phyloP scores from a whole-genome alignment of 2,329 filamentous ascomycete genomes.

The Pezicula radicicola region DNA sequence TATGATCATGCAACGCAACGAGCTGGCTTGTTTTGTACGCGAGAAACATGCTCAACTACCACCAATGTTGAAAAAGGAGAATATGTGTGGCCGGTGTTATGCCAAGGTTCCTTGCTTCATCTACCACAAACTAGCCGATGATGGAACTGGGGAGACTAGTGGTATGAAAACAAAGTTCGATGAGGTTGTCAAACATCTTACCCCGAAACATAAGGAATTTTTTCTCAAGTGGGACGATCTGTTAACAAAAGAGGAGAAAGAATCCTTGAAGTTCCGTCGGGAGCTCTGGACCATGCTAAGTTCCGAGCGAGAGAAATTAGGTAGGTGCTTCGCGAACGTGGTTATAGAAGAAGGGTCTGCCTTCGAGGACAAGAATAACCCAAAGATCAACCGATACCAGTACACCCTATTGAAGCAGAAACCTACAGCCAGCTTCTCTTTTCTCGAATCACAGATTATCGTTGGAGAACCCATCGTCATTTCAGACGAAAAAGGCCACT shows the following conservation, averaged over 20 bases:
- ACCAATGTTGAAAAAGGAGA: constrained; percentile 78
- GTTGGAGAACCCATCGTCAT: constrained; percentile 93
- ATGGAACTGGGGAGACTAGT: constrained; percentile 77
- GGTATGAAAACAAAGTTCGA: constrained; percentile 80
- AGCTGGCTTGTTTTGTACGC: constrained; percentile 80
- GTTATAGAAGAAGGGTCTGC: constrained; percentile 77
- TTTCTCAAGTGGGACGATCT: constrained; percentile 94
- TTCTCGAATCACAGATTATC: constrained; percentile 83
- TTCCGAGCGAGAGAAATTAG: constrained; percentile 79
- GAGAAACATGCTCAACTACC: constrained; percentile 78
- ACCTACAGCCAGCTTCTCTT: constrained; percentile 65
- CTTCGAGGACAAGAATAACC: constrained; percentile 63
- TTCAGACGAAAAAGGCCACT: constrained; percentile 92
- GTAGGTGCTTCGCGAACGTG: constrained; percentile 86
- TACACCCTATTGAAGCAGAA: constrained; percentile 81
- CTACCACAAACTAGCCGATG: constrained; percentile 87
- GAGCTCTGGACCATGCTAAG: constrained; percentile 98
- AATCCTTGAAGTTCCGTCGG: constrained; percentile 79
- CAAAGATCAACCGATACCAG: constrained; percentile 87
- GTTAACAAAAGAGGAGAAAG: constrained; percentile 90
- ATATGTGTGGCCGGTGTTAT: constrained; percentile 84
- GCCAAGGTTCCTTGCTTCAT: constrained; percentile 88
- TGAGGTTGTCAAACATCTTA: constrained; percentile 76
- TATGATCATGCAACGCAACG: constrained; percentile 95
- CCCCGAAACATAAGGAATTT: constrained; percentile 71